Conservation (phyloP, 2,329 filamentous ascomycete species). For the Fusarium nodosum region DNA sequence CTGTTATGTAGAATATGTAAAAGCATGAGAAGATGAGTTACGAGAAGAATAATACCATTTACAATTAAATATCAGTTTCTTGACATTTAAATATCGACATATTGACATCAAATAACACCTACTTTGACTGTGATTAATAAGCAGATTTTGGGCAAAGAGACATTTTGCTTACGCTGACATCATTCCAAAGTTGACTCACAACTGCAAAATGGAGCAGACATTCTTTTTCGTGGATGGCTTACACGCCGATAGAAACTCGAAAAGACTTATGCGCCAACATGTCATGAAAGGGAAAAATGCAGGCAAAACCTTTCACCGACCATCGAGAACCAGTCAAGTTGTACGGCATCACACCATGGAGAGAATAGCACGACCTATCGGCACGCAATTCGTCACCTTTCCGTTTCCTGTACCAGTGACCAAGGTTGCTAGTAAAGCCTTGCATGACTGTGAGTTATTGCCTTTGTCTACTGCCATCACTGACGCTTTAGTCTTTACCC, state of each 20-base stretch:
- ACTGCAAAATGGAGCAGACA: not conserved
- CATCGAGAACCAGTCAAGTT: not conserved
- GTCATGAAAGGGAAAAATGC: constrained; percentile 29
- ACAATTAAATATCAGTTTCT: not conserved
- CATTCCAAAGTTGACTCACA: not conserved
- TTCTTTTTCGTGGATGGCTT: constrained; percentile 28
- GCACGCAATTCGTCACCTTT: not conserved
- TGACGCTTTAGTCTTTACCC: constrained; percentile 9
- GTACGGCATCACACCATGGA: not conserved
- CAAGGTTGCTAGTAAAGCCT: constrained; percentile 7
- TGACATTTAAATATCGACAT: too few species aligned
- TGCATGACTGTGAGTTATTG: constrained; percentile 14
- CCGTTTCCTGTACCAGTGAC: constrained; percentile 13
- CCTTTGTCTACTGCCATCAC: fast-evolving
- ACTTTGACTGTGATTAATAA: constrained; percentile 5
- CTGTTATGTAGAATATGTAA: constrained; percentile 29
- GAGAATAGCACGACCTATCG: constrained; percentile 5
- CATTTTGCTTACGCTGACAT: constrained; percentile 9
- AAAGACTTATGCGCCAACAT: constrained; percentile 23
- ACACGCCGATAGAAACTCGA: constrained; percentile 2
- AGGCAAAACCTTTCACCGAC: constrained; percentile 18
- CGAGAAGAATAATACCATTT: constrained; percentile 14
- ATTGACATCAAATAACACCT: too few species aligned
- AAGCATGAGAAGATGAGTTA: constrained; percentile 35
- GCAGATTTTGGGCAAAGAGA: not conserved